Conservation (phyloP, 805 yeast genomes). For the Lipomyces starkeyi region DNA sequence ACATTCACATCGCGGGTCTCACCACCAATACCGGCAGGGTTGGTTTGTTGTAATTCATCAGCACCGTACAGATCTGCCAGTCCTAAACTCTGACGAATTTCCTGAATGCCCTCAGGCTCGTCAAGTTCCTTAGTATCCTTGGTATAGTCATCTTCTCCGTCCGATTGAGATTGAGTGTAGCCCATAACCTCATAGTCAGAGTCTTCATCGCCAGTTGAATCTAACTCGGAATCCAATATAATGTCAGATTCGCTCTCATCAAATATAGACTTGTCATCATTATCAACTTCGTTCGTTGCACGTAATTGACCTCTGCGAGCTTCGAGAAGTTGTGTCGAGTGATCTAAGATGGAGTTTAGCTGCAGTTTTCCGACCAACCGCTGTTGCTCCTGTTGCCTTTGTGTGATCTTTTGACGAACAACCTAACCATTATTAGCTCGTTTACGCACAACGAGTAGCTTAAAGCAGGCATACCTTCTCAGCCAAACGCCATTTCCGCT, state of each 20-base stretch:
- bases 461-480: slow-evolving; percentile 66
- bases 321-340: slow-evolving; percentile 86
- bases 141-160: slow-evolving; percentile 36
- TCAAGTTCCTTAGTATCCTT: slow-evolving; percentile 37
- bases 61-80: slow-evolving; percentile 18
- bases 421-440: slow-evolving; percentile 38
- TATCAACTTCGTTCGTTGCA: slow-evolving; percentile 31
- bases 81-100: not conserved
- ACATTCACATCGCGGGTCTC: not conserved
- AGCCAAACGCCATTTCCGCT: slow-evolving; percentile 89
- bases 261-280: slow-evolving; percentile 36
- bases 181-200: slow-evolving; percentile 35
- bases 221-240: slow-evolving; percentile 32
- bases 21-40: not conserved
- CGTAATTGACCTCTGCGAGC: slow-evolving; percentile 64
- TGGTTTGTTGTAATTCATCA: slow-evolving; percentile 11
- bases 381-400: slow-evolving; percentile 68
- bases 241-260: slow-evolving; percentile 29
- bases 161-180: slow-evolving; percentile 43
- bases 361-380: slow-evolving; percentile 85
- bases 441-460: not conserved
- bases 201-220: slow-evolving; percentile 37
- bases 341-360: slow-evolving; percentile 83
- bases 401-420: slow-evolving; percentile 75
- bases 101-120: slow-evolving; percentile 4